Conservation (phyloP, 1,284 basidiomycete species). For the Moniliophthora roreri region DNA sequence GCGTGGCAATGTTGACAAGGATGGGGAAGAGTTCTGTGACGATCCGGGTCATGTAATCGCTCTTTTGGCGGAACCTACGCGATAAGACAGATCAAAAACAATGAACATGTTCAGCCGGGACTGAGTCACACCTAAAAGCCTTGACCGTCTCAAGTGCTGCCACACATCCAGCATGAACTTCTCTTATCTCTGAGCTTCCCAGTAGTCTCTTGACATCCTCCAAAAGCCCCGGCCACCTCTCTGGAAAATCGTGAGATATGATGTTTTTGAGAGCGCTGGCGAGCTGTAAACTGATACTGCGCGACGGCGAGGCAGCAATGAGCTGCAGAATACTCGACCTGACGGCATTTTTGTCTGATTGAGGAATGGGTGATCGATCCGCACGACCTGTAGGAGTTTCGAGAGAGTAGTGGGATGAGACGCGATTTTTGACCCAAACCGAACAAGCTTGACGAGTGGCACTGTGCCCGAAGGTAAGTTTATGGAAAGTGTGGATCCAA, state of each 20-base stretch:
- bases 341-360: slow-evolving; percentile 68
- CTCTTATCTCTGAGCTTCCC: slow-evolving; percentile 58
- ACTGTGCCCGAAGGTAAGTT: too few relatives aligned
- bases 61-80: slow-evolving; percentile 65
- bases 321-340: slow-evolving; percentile 66
- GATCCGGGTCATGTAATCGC: slow-evolving; percentile 57
- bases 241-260: slow-evolving; percentile 73
- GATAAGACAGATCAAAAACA: not conserved
- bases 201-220: slow-evolving; percentile 64
- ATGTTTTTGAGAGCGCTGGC: slow-evolving; percentile 69
- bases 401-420: slow-evolving; percentile 59
- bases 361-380: slow-evolving; percentile 59
- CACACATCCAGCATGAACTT: slow-evolving; percentile 79
- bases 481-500: slow-evolving; percentile 14
- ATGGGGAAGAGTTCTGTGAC: slow-evolving; percentile 69
- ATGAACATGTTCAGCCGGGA: not conserved
- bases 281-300: slow-evolving; percentile 74
- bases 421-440: slow-evolving; percentile 86
- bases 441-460: slow-evolving; percentile 77
- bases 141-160: slow-evolving; percentile 73
- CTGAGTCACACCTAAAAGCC: slow-evolving; percentile 51
- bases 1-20: slow-evolving; percentile 66
- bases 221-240: slow-evolving; percentile 68
- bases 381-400: slow-evolving; percentile 46
- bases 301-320: slow-evolving; percentile 63